Percentiles rank a stretch among this genome's conserved stretches.
phyloP scores from a whole-genome alignment of 169 alveolate genomes.

The Condylostoma magnum region DNA sequence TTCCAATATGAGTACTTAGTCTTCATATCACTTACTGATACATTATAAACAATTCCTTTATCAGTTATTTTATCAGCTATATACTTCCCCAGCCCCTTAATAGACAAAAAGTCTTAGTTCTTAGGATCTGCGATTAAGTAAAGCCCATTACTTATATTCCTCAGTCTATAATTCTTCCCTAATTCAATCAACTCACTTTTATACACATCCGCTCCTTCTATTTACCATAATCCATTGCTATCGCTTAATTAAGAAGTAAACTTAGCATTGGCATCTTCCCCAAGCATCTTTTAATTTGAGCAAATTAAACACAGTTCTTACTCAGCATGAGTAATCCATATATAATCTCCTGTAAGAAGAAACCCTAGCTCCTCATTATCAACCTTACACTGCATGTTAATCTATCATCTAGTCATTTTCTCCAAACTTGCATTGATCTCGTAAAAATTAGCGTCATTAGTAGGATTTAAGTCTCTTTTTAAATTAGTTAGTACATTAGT shows the following conservation, averaged over 20 bases:
- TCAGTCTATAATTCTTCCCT: background rate
- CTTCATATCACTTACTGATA: background rate
- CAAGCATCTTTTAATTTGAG: background rate
- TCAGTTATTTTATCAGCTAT: background rate
- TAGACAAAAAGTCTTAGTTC: background rate
- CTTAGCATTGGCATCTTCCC: background rate
- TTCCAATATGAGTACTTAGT: background rate
- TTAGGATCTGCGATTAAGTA: background rate
- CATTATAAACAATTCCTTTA: background rate
- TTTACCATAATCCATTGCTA: slow-evolving; percentile 18
- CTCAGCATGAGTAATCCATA: slow-evolving; percentile 29
- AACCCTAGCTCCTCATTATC: background rate
- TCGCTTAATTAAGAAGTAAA: slow-evolving; percentile 6
- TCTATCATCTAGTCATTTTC: background rate
- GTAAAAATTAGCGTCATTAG: background rate
- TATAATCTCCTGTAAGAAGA: slow-evolving; percentile 1
- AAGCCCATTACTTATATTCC: background rate
- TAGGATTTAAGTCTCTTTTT: too few species aligned
- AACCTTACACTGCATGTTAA: background rate
- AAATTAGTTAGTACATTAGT: background rate
- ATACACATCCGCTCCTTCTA: slow-evolving; percentile 10
- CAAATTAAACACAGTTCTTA: slow-evolving; percentile 8
- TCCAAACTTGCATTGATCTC: slow-evolving; percentile 23
- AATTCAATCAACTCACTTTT: background rate
- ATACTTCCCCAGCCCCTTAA: background rate